These are phyloP conservation scores for Penicillium thymicola DNA, from an alignment of 2,329 filamentous ascomycete genomes.

Conservation along the genomic window DNA sequence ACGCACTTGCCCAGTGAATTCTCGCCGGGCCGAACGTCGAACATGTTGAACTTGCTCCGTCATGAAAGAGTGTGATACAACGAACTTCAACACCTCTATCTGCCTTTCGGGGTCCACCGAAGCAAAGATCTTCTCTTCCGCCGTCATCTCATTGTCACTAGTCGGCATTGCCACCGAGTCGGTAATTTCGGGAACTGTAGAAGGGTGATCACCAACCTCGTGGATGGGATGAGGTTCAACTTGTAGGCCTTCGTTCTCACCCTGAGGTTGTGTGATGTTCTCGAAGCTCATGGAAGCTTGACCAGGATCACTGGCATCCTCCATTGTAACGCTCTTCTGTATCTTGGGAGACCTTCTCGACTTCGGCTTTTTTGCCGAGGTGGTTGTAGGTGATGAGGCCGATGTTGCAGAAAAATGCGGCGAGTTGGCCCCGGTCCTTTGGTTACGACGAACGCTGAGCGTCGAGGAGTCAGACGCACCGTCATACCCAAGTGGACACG, in stretches of 20 bases:
- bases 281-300: background rate
- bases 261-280: background rate
- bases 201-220: background rate
- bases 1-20: conserved; percentile 21
- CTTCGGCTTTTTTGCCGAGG: background rate
- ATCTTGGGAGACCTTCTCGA: background rate
- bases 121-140: background rate
- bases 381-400: background rate
- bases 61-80: conserved; percentile 1
- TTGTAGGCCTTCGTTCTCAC: background rate
- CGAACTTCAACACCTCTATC: background rate
- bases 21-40: background rate
- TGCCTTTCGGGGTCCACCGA: background rate
- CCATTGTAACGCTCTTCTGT: background rate
- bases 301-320: too few species aligned
- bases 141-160: background rate
- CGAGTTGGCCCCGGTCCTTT: background rate
- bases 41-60: background rate
- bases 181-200: background rate
- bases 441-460: background rate
- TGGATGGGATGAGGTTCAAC: background rate
- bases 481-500: background rate
- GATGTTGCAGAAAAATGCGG: background rate
- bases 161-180: too few species aligned
- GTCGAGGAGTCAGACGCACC: background rate